Evolutionary conservation across 2,329 filamentous ascomycete species (phyloP), one percentile per base, ranked within the genome.

Genomic region (Didymella glomerata): DNA sequence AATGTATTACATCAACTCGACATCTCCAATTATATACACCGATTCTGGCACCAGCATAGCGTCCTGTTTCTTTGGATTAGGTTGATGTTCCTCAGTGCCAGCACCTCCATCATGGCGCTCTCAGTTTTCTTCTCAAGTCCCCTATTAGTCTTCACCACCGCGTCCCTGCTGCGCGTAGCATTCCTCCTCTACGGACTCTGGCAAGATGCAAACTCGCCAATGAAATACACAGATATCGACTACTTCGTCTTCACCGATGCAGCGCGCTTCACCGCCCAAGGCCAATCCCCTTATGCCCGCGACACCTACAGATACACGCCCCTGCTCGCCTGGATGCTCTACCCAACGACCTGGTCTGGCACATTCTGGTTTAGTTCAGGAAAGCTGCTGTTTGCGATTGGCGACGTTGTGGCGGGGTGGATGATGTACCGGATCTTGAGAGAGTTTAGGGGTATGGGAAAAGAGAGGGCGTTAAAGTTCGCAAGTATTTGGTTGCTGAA

Each of bases 191-290:
- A 98, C 77, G 94, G 95, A 58, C 86, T 92, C 61, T 93, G 91
- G 83, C 95, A 99, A 81, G 95, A 99, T 79, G 89, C 92, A 60
- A 85, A 93, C 79, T 96, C 93, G 8, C 89, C 94, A 14, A 81
- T 99, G 73, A 98, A 98, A 80, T 99, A 98, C 82, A 99, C 95
- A 50, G 95, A 99, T 79, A 97, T 99, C 70, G 95, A 99, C 83
- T 99, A 99, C 79, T 88, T 93, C 65, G 95, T 99, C 76, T 99
- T 99, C 82, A 98, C 95, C 48, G 94, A 98, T 77, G 95, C 95
- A 25, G 87, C 95, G 2, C 90, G 91, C 65, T 94, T 90, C 77
- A 81, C 92, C 42, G 80, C 88, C 3, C 81, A 78, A n/a, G 86
- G 86, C 3, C 79, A 81, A 46, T 91, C 91, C 0, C 95, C 95